phyloP scores from a whole-genome alignment of 495 filamentous ascomycete genomes.

The Penicillium goetzii region DNA sequence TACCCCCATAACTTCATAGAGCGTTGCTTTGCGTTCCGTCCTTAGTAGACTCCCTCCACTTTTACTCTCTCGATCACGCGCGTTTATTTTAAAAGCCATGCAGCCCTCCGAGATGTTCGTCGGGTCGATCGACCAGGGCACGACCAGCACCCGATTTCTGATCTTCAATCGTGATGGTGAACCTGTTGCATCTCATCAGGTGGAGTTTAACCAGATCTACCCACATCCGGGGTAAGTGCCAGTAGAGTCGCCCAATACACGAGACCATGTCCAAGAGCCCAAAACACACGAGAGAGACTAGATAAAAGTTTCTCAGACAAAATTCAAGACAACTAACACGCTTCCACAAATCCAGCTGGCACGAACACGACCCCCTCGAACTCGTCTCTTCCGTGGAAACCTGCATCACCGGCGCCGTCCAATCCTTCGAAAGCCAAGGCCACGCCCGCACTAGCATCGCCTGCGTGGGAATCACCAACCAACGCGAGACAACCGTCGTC shows the following conservation, averaged over 20 bases:
- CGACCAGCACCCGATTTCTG: constrained; percentile 88
- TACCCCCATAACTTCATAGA: constrained; percentile 6
- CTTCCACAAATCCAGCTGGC: constrained; percentile 64
- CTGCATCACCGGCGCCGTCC: constrained; percentile 80
- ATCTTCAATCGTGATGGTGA: constrained; percentile 83
- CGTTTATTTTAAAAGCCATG: constrained; percentile 25
- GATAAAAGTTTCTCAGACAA: constrained; percentile 6
- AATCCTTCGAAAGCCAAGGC: constrained; percentile 68
- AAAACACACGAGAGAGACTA: not conserved
- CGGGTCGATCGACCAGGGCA: constrained; percentile 87
- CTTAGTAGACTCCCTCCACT: constrained; percentile 4
- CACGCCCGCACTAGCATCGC: constrained; percentile 70
- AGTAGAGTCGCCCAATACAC: too few species aligned
- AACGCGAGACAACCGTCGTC: constrained; percentile 91
- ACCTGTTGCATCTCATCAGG: constrained; percentile 84
- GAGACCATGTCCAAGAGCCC: not conserved
- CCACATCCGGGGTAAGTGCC: constrained; percentile 80
- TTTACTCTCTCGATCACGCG: not conserved
- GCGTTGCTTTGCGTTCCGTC: constrained; percentile 4
- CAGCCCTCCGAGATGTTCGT: constrained; percentile 51
- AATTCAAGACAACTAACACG: not conserved
- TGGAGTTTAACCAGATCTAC: constrained; percentile 89
- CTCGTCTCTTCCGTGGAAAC: constrained; percentile 76
- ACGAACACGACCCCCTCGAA: constrained; percentile 87
- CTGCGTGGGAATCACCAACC: constrained; percentile 90